phyloP scores from a whole-genome alignment of 495 filamentous ascomycete species.

The Aspergillus olivimuriae region DNA sequence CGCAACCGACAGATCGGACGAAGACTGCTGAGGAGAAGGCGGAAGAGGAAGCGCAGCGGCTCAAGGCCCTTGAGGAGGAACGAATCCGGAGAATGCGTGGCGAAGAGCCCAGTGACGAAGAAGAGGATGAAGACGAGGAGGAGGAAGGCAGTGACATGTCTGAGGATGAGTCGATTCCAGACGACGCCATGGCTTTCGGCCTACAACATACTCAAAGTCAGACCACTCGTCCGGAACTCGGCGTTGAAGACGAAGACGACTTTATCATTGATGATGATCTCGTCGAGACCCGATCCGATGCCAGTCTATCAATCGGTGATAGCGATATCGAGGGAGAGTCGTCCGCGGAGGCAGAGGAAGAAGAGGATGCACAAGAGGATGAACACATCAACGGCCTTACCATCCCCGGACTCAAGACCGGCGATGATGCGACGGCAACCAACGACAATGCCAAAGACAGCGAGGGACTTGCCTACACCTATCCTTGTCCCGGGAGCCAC shows the following conservation, averaged over 20 bases:
- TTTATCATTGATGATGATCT: conserved; percentile 86
- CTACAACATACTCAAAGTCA: conserved; percentile 29
- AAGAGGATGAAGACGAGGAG: conserved; percentile 34
- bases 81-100: conserved; percentile 47
- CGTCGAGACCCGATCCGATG: conserved; percentile 51
- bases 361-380: conserved; percentile 42
- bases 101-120: conserved; percentile 36
- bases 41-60: conserved; percentile 61
- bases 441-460: conserved; percentile 29
- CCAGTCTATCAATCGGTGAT: conserved; percentile 44
- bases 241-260: conserved; percentile 85
- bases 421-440: conserved; percentile 17
- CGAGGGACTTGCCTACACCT: conserved; percentile 68
- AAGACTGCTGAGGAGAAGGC: conserved; percentile 88
- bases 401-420: conserved; percentile 18
- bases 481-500: conserved; percentile 73
- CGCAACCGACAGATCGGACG: conserved; percentile 76
- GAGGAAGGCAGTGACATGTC: conserved; percentile 28
- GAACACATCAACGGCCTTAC: conserved; percentile 39
- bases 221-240: conserved; percentile 33
- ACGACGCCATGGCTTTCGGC: conserved; percentile 53
- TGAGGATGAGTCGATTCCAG: conserved; percentile 35
- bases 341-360: conserved; percentile 35
- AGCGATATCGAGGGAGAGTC: conserved; percentile 44
- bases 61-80: conserved; percentile 76